phyloP scores from a whole-genome alignment of 257 asterid genomes.

The Prunella vulgaris region DNA sequence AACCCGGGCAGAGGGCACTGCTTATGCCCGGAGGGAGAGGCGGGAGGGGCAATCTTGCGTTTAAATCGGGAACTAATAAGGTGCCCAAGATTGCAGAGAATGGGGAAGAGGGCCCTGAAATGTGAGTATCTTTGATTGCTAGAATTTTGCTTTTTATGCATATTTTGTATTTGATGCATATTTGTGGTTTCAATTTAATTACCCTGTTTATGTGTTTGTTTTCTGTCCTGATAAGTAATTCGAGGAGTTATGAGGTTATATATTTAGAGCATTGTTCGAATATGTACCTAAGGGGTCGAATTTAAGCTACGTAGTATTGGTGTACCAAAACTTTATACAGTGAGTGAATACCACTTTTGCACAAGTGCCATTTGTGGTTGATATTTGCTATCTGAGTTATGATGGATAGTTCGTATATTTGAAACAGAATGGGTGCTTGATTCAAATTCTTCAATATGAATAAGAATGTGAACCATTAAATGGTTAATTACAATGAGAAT shows the following conservation, averaged over 20 bases:
- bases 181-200: neutral
- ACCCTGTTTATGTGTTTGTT: neutral
- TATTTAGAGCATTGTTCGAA: neutral
- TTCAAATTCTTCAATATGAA: neutral
- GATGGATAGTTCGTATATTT: neutral
- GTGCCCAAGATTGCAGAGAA: slow-evolving; percentile 93
- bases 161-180: neutral
- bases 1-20: slow-evolving; percentile 76
- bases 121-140: slow-evolving; percentile 43
- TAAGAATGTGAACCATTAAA: neutral
- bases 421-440: neutral
- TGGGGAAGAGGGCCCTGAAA: slow-evolving; percentile 87
- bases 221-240: neutral
- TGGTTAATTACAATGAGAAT: neutral
- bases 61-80: slow-evolving; percentile 76
- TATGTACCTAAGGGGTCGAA: neutral
- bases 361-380: neutral
- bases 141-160: neutral
- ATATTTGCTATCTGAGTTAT: neutral
- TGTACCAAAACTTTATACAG: neutral
- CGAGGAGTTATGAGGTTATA: neutral
- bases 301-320: neutral
- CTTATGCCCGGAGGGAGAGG: slow-evolving; percentile 89
- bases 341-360: neutral
- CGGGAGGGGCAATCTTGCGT: slow-evolving; percentile 89